Conservation (phyloP, 345 rosid species). For the Salix suchowensis region DNA sequence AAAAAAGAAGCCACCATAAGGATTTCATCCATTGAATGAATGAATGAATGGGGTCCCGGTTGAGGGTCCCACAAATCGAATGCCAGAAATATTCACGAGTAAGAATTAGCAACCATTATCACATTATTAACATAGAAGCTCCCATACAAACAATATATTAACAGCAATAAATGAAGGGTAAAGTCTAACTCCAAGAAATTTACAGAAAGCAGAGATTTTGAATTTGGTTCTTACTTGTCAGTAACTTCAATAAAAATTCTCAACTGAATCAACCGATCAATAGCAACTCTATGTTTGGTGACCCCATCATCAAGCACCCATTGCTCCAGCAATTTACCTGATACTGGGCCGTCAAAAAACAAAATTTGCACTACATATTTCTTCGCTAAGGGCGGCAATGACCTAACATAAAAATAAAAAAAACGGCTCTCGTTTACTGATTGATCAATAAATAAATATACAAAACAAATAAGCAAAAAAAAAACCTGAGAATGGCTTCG, state of each 20-base stretch:
- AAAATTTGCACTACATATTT: slow-evolving; percentile 69
- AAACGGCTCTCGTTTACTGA: not conserved
- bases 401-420: slow-evolving; percentile 37
- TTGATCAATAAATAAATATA: not conserved
- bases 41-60: not conserved
- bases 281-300: slow-evolving; percentile 76
- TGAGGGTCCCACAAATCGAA: not conserved
- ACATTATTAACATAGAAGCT: too few relatives aligned
- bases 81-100: not conserved
- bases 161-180: not conserved
- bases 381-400: slow-evolving; percentile 87
- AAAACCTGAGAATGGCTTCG: slow-evolving; percentile 88
- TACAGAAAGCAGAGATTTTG: not conserved
- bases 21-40: not conserved
- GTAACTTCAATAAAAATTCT: slow-evolving; percentile 46
- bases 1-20: too few relatives aligned
- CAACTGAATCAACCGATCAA: slow-evolving; percentile 71
- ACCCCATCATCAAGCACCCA: slow-evolving; percentile 74
- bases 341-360: slow-evolving; percentile 48
- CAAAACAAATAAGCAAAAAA: not conserved
- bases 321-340: slow-evolving; percentile 55
- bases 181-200: too few relatives aligned
- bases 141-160: too few relatives aligned
- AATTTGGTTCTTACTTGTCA: slow-evolving; percentile 39
- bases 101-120: too few relatives aligned